A percentile compares a stretch with the other conserved stretches of the same genome.
Conservation (phyloP, 345 rosid genomes). For the Syzygium grande region DNA sequence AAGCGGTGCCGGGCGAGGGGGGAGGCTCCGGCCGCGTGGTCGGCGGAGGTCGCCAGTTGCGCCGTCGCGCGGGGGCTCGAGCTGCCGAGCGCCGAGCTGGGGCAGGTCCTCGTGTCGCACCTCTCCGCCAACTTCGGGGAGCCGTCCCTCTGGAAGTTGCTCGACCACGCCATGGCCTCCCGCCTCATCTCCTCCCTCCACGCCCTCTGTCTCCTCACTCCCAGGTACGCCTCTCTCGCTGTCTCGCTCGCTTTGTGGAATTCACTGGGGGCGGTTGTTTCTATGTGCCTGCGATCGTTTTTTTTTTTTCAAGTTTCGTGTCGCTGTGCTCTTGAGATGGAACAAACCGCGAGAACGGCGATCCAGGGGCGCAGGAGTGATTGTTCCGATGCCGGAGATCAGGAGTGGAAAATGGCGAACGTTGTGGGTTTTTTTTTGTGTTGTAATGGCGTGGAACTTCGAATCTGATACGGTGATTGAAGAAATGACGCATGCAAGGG, state of each 20-base stretch:
- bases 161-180: conserved; percentile 33
- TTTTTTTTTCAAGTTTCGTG: not conserved
- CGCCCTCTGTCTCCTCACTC: conserved; percentile 41
- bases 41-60: conserved; percentile 28
- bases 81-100: conserved; percentile 37
- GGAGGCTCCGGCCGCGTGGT: conserved; percentile 17
- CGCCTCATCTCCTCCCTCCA: conserved; percentile 40
- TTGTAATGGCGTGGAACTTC: not conserved
- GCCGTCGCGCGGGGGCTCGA: conserved; percentile 3
- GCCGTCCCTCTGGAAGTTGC: conserved; percentile 47
- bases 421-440: not conserved
- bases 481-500: not conserved
- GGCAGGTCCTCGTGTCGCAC: conserved; percentile 24
- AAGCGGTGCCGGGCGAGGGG: conserved; percentile 8
- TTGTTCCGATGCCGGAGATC: not conserved
- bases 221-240: conserved; percentile 10
- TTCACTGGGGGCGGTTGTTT: not conserved
- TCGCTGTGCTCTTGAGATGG: not conserved
- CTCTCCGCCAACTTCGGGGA: conserved; percentile 39
- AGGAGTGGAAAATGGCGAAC: not conserved
- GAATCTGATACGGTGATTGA: not conserved
- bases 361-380: not conserved
- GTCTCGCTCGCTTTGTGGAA: not conserved
- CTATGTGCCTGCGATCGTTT: not conserved
- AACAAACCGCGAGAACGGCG: not conserved